Conservation (phyloP, 2,329 filamentous ascomycete species). For the Alternaria sp. region DNA sequence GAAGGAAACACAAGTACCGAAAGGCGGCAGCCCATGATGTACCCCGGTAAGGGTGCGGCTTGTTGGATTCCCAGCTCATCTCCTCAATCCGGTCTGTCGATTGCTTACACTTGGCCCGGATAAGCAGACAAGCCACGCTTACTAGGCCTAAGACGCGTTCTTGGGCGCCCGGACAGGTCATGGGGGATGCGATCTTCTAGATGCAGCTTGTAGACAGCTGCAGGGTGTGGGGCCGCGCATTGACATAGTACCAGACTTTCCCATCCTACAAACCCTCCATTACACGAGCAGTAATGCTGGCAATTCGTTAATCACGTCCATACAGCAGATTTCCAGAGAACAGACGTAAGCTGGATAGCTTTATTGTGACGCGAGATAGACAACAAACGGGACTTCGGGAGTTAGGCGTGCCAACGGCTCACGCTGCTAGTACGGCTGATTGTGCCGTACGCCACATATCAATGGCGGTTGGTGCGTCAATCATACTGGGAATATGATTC, state of each 20-base stretch:
- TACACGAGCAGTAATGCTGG: not conserved
- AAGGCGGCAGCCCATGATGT: not conserved
- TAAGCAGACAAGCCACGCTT: not conserved
- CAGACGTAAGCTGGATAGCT: not conserved
- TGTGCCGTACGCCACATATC: slow-evolving; percentile 10
- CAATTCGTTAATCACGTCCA: not conserved
- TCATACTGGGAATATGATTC: slow-evolving; percentile 1
- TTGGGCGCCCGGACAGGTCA: not conserved
- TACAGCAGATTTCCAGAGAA: not conserved
- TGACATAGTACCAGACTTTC: not conserved
- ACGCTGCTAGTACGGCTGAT: not conserved
- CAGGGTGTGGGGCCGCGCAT: not conserved
- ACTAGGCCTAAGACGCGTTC: not conserved
- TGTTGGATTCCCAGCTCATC: not conserved
- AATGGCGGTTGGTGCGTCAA: not conserved
- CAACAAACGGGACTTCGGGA: not conserved
- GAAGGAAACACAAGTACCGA: not conserved
- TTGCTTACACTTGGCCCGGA: slow-evolving; percentile 2
- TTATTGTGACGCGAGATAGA: not conserved
- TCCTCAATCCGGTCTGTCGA: not conserved
- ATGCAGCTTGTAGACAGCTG: slow-evolving; percentile 3
- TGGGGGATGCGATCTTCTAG: not conserved
- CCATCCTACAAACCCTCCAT: not conserved
- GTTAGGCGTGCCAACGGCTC: not conserved
- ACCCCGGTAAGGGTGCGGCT: not conserved